Percentiles rank a stretch among this genome's conserved stretches.
Evolutionary conservation across 805 yeast genomes (phyloP).

Genomic region (Danielia oregonensis): DNA sequence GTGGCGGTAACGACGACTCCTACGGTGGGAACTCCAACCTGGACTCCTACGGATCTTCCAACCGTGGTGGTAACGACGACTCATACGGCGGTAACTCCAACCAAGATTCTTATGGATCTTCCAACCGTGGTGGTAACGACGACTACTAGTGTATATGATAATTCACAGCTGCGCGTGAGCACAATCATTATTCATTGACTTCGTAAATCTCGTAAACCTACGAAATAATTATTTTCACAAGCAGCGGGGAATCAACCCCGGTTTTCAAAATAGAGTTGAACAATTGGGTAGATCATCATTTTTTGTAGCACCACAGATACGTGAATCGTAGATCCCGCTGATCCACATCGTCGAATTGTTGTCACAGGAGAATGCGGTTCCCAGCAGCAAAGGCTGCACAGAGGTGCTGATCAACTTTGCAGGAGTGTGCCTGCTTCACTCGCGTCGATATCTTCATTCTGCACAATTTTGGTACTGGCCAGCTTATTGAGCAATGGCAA

Average conservation of each 20-base stretch:
- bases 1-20: conserved; percentile 11
- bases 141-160: too few species aligned
- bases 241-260: too few species aligned
- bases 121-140: conserved; percentile 8
- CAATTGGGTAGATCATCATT: too few species aligned
- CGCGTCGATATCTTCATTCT: neutral
- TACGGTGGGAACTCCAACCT: conserved; percentile 19
- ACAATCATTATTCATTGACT: too few species aligned
- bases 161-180: too few species aligned
- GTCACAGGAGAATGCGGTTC: neutral
- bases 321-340: too few species aligned
- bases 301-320: too few species aligned
- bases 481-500: conserved; percentile 32
- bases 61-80: conserved; percentile 19
- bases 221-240: too few species aligned
- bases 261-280: too few species aligned
- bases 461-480: conserved; percentile 24
- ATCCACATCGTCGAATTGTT: neutral
- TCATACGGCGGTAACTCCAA: conserved; percentile 18
- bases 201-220: too few species aligned
- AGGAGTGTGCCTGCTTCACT: neutral
- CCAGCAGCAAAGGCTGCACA: neutral
- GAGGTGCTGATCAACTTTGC: neutral
- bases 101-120: conserved; percentile 17
- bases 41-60: conserved; percentile 21